Evolutionary conservation across 257 asterid genomes (phyloP).

Genomic region (Eucommia ulmoides): DNA sequence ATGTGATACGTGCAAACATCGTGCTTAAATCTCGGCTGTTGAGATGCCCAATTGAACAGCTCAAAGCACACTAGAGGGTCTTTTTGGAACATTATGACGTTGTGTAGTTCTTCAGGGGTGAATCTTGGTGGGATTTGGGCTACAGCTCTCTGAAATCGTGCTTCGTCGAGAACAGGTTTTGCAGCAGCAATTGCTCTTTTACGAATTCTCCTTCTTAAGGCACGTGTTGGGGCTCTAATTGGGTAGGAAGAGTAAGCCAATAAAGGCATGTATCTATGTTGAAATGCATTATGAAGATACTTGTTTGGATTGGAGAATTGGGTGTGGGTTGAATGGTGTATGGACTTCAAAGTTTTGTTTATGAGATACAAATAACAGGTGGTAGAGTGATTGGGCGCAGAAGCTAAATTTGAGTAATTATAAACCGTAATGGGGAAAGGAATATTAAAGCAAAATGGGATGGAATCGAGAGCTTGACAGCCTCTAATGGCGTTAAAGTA

Average conservation of each 20-base stretch:
- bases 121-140: slow-evolving; percentile 65
- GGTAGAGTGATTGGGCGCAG: slow-evolving; percentile 8
- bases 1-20: slow-evolving; percentile 43
- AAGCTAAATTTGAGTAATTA: slow-evolving; percentile 11
- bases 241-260: slow-evolving; percentile 30
- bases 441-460: too few relatives aligned
- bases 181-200: slow-evolving; percentile 63
- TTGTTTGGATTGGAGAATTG: background rate
- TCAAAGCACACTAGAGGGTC: slow-evolving; percentile 78
- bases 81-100: slow-evolving; percentile 32
- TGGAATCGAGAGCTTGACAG: too few relatives aligned
- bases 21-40: slow-evolving; percentile 80
- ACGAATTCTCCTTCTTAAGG: slow-evolving; percentile 57
- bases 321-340: slow-evolving; percentile 5
- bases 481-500: too few relatives aligned
- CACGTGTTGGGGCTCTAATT: slow-evolving; percentile 64
- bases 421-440: slow-evolving; percentile 7
- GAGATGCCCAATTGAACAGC: slow-evolving; percentile 86
- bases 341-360: slow-evolving; percentile 1
- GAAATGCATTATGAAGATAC: slow-evolving; percentile 5
- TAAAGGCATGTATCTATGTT: slow-evolving; percentile 9
- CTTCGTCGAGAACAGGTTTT: slow-evolving; percentile 51
- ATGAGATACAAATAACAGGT: slow-evolving; percentile 1
- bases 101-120: slow-evolving; percentile 67
- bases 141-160: slow-evolving; percentile 30